phyloP scores from a whole-genome alignment of 176 grass and related monocot species.

The Carex parvula region DNA sequence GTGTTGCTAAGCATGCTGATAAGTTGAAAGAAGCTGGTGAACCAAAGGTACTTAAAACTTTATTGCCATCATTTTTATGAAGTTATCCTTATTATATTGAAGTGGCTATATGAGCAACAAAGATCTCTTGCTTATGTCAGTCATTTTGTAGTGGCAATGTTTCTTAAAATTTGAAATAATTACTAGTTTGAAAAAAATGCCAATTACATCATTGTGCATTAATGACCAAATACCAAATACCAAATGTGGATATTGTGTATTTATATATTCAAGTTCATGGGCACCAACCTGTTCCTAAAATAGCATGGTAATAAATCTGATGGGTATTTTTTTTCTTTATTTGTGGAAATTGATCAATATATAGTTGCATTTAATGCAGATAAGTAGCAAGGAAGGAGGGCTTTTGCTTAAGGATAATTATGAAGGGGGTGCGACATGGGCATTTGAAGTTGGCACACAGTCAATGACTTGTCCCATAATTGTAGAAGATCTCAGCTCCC shows the following conservation, averaged over 20 bases:
- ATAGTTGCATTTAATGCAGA: constrained; percentile 23
- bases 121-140: background rate
- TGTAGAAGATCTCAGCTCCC: constrained; percentile 63
- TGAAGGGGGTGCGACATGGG: constrained; percentile 66
- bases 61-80: background rate
- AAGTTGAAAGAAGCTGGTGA: constrained; percentile 53
- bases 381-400: constrained; percentile 47
- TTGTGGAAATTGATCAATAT: background rate
- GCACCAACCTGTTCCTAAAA: background rate
- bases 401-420: constrained; percentile 60
- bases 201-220: background rate
- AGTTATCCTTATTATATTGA: background rate
- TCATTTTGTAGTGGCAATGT: background rate
- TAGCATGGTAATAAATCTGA: background rate
- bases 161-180: background rate
- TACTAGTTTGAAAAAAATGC: background rate
- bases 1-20: constrained; percentile 57
- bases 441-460: constrained; percentile 60
- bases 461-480: constrained; percentile 59
- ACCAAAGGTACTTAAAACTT: constrained; percentile 38
- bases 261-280: background rate
- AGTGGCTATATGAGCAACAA: background rate
- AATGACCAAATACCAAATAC: background rate
- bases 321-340: background rate
- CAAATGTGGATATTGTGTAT: background rate